Evolutionary conservation across 345 rosid genomes (phyloP).

Genomic region (Pugionium cornutum): DNA sequence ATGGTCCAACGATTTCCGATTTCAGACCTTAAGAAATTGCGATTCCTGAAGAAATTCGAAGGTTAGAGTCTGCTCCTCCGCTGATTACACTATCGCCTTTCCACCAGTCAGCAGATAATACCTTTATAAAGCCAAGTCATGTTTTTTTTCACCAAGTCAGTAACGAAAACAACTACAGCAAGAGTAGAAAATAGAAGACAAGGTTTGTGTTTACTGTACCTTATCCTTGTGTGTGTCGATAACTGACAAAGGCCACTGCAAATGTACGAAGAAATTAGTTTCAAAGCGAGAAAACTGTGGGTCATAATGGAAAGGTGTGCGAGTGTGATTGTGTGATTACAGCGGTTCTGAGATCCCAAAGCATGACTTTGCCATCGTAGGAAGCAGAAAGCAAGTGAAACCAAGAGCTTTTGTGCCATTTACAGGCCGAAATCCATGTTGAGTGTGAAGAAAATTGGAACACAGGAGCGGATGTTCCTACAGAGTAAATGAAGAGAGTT

Average conservation of each 20-base stretch:
- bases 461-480: constrained; percentile 88
- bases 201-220: constrained; percentile 42
- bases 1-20: constrained; percentile 1
- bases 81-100: constrained; percentile 73
- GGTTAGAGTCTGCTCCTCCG: constrained; percentile 88
- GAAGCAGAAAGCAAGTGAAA: constrained; percentile 88
- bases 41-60: constrained; percentile 66
- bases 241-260: constrained; percentile 93
- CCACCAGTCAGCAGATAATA: constrained; percentile 98
- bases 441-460: constrained; percentile 78
- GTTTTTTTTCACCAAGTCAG: background rate
- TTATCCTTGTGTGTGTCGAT: constrained; percentile 81
- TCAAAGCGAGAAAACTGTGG: background rate
- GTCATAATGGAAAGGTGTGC: constrained; percentile 4
- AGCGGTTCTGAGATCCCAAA: constrained; percentile 99
- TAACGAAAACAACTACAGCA: background rate
- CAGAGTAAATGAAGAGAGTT: constrained; percentile 24
- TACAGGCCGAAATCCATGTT: constrained; percentile 95
- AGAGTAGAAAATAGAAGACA: background rate
- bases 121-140: constrained; percentile 44
- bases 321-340: constrained; percentile 44
- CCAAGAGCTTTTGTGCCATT: constrained; percentile 85
- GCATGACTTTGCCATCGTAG: constrained; percentile 97
- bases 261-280: constrained; percentile 30
- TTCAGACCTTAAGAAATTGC: constrained; percentile 50